These are phyloP conservation scores for Mucor indicus DNA, from an alignment of 371 early-diverging fungal genomes.

Conservation along the genomic window DNA sequence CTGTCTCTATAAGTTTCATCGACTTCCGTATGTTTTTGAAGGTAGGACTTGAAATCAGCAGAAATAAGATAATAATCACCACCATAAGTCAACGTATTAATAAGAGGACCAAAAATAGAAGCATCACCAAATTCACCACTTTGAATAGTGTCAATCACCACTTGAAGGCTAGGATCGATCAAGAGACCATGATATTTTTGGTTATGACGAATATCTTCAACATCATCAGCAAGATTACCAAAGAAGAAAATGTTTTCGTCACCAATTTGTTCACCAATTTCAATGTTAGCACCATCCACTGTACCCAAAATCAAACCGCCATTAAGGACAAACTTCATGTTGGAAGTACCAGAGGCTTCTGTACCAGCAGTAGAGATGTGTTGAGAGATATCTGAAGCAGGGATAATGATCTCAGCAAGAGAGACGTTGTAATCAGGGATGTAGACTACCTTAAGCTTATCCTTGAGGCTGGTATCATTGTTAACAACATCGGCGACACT, in stretches of 20 bases:
- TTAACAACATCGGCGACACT: constrained; percentile 83
- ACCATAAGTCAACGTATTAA: constrained; percentile 75
- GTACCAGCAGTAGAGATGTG: constrained; percentile 93
- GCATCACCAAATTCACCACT: constrained; percentile 77
- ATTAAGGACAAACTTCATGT: constrained; percentile 97
- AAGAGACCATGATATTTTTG: constrained; percentile 72
- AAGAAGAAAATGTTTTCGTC: constrained; percentile 93
- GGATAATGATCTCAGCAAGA: constrained; percentile 85
- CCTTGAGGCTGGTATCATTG: constrained; percentile 69
- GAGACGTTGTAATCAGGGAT: constrained; percentile 95
- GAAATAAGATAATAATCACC: constrained; percentile 87
- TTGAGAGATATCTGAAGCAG: constrained; percentile 93
- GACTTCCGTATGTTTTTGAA: constrained; percentile 70
- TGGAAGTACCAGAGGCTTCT: constrained; percentile 95
- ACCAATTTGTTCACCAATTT: constrained; percentile 91
- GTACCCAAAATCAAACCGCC: constrained; percentile 91
- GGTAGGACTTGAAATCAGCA: constrained; percentile 82
- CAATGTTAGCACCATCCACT: constrained; percentile 91
- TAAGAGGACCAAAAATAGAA: constrained; percentile 67
- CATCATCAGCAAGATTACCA: constrained; percentile 82
- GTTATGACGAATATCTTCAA: constrained; percentile 85
- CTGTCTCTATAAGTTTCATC: constrained; percentile 77
- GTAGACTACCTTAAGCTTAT: constrained; percentile 86
- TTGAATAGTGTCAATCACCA: constrained; percentile 73
- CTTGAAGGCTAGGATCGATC: constrained; percentile 71